phyloP scores from a whole-genome alignment of 129 eudicot species.

The Flaveria brownii region DNA sequence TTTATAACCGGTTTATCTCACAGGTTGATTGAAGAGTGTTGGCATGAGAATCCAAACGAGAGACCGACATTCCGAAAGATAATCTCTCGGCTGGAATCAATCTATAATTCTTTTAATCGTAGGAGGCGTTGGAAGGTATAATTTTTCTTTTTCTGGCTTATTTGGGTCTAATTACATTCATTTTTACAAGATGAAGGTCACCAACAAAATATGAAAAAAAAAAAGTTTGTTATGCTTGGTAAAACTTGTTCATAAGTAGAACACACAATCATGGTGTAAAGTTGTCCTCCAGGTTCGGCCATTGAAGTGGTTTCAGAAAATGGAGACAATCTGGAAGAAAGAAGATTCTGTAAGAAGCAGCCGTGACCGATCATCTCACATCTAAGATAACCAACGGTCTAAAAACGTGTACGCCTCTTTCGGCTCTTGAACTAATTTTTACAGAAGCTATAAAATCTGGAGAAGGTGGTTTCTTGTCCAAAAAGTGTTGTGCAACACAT shows the following conservation, averaged over 20 bases:
- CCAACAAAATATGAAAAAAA: not conserved
- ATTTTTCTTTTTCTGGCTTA: conserved; percentile 7
- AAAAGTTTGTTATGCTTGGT: too few relatives aligned
- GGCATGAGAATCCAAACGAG: conserved; percentile 70
- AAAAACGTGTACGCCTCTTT: not conserved
- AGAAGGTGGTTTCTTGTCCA: not conserved
- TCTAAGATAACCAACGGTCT: conserved; percentile 22
- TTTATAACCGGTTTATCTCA: not conserved
- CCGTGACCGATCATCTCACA: conserved; percentile 50
- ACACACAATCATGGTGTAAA: conserved; percentile 21
- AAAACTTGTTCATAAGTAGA: not conserved
- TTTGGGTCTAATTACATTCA: not conserved
- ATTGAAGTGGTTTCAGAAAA: conserved; percentile 60
- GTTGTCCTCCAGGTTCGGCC: conserved; percentile 56
- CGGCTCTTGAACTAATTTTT: not conserved
- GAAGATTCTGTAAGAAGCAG: conserved; percentile 55
- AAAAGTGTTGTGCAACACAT: conserved; percentile 21
- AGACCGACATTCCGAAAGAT: conserved; percentile 87
- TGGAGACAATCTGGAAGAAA: conserved; percentile 69
- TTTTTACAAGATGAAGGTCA: not conserved
- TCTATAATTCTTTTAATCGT: conserved; percentile 42
- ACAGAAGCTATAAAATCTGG: not conserved
- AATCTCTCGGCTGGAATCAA: conserved; percentile 66
- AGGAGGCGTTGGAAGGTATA: conserved; percentile 80
- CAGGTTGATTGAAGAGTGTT: conserved; percentile 86